Evolutionary conservation across 1,284 basidiomycete genomes (phyloP), one percentile per base, ranked within the genome.

Genomic region (Marasmius sp.): DNA sequence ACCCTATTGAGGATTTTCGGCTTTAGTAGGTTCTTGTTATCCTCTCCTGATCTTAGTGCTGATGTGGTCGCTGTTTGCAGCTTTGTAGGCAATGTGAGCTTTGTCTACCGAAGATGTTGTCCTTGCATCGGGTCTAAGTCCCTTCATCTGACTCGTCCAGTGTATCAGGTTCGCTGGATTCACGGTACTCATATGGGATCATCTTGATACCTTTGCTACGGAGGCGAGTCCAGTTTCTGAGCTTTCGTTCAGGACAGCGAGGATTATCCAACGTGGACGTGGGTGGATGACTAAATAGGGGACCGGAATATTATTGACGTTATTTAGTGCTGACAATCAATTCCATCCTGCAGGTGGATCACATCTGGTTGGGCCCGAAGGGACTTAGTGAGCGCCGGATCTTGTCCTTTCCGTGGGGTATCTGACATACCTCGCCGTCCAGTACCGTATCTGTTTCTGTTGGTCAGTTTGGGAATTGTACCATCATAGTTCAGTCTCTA

Each of bases 401-500:
- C 16, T 8, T 8, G n/a, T 27, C 27, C 27, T 10, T 47, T 4
- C 16, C 20, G 45, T 7, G 8, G 8, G 45, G 20, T 1, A 47
- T 51, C 11, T 27, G 38, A 11, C 22, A 49, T 55, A 45, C 33
- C 47, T 49, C 55, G 22, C 56, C n/a, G 16, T 43, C 8, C 20
- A 84, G 82, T 81, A 54, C 72, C 79, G 3, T 82, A 78, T 63
- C 71, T 85, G 14, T 84, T 85, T 64, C 69, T 84, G 22, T 66
- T 83, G 58, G 83, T 83, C 62, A 27, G 81, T 70, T n/a, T 14
- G 27, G 9, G 16, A 12, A 11, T 36, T 7, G 20, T 18, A 10
- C n/a, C 22, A 7, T 61, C n/a, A 14, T 18, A 14, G 36, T 12
- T 9, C 36, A 12, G 49, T 33, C 12, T 22, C 7, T 18, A 9